Conservation (phyloP, 768 basidiomycete species). For the Guyanaporus albipodus region DNA sequence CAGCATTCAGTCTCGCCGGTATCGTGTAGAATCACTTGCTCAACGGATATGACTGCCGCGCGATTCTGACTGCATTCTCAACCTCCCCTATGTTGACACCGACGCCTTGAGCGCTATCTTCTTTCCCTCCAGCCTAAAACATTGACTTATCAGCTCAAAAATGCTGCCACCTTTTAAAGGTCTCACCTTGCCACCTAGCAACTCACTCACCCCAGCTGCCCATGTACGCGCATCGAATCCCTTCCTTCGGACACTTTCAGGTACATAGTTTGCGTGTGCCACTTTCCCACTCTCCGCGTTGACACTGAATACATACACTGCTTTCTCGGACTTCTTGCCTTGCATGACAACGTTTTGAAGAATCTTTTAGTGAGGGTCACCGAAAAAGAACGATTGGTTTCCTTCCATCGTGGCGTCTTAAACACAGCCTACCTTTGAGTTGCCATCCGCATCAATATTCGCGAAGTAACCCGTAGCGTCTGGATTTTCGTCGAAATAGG, state of each 20-base stretch:
- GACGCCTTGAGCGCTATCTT: slow-evolving; percentile 87
- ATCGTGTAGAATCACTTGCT: slow-evolving; percentile 18
- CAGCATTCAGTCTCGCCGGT: no score
- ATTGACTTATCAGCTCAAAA: slow-evolving; percentile 6
- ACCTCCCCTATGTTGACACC: slow-evolving; percentile 63
- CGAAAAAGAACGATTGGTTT: not conserved
- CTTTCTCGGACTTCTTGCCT: slow-evolving; percentile 78
- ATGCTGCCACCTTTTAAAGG: slow-evolving; percentile 5
- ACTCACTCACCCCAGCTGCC: slow-evolving; percentile 72
- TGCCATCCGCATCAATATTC: slow-evolving; percentile 72
- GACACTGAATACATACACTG: slow-evolving; percentile 83
- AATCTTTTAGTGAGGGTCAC: slow-evolving; percentile 44
- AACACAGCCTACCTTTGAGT: slow-evolving; percentile 63
- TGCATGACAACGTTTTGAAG: slow-evolving; percentile 71
- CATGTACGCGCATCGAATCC: slow-evolving; percentile 85
- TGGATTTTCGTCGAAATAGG: slow-evolving; percentile 76
- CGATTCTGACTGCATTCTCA: slow-evolving; percentile 61
- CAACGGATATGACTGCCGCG: slow-evolving; percentile 38
- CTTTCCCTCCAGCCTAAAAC: slow-evolving; percentile 87
- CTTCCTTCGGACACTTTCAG: slow-evolving; percentile 54
- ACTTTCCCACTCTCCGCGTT: slow-evolving; percentile 70
- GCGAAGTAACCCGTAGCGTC: slow-evolving; percentile 68
- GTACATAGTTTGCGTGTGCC: slow-evolving; percentile 83
- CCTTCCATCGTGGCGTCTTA: not conserved
- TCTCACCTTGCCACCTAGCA: slow-evolving; percentile 89